Evolutionary conservation across 768 basidiomycete genomes (phyloP).

Genomic region (Clitopilus hobsonii): DNA sequence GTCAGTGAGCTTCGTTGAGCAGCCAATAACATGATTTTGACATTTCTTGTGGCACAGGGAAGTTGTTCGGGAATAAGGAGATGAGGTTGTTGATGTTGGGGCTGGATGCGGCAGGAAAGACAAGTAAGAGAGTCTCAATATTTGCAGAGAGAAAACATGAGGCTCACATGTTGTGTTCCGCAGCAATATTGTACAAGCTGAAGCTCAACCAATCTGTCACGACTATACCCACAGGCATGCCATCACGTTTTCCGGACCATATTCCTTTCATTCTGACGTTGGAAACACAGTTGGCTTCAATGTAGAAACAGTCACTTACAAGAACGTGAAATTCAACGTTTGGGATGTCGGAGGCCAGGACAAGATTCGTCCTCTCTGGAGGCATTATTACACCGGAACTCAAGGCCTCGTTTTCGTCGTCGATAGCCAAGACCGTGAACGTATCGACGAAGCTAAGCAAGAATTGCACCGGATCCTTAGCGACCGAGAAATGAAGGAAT

Average conservation of each 20-base stretch:
- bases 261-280: conserved; percentile 5
- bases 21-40: conserved; percentile 4
- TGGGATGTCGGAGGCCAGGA: conserved; percentile 99
- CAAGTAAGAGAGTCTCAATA: conserved; percentile 55
- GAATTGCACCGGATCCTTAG: conserved; percentile 94
- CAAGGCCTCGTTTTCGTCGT: conserved; percentile 98
- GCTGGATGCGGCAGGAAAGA: conserved; percentile 97
- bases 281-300: conserved; percentile 83
- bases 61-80: conserved; percentile 98
- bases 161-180: conserved; percentile 7
- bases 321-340: conserved; percentile 94
- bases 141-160: neutral
- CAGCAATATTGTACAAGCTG: conserved; percentile 98
- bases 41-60: conserved; percentile 43
- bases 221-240: conserved; percentile 90
- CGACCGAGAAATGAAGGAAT: conserved; percentile 98
- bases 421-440: conserved; percentile 92
- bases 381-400: conserved; percentile 98
- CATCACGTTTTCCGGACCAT: neutral
- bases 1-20: conserved; percentile 33
- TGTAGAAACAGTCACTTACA: conserved; percentile 98
- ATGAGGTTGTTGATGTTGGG: conserved; percentile 98
- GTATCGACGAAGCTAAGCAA: conserved; percentile 94
- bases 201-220: conserved; percentile 99
- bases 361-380: conserved; percentile 97